These are phyloP conservation scores for Hypoxylon sp. DNA, from an alignment of 2,329 filamentous ascomycete species.

Conservation along the genomic window DNA sequence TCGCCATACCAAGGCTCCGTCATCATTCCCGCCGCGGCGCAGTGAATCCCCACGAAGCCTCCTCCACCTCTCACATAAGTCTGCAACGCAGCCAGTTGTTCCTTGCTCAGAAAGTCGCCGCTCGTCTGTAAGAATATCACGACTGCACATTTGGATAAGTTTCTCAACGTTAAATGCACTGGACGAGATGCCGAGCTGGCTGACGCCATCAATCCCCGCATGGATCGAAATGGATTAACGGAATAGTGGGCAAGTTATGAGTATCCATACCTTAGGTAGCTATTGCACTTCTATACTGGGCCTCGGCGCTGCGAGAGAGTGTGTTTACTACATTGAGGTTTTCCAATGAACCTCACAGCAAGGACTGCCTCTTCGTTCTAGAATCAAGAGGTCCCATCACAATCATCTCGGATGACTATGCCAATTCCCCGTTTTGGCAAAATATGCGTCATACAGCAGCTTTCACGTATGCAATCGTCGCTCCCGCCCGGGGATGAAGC, in stretches of 20 bases:
- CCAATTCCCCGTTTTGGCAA: neutral
- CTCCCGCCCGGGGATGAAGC: neutral
- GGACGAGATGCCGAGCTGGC: conserved; percentile 48
- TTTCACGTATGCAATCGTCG: neutral
- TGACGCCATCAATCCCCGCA: conserved; percentile 53
- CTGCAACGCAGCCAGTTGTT: conserved; percentile 54
- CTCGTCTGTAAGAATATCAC: conserved; percentile 58
- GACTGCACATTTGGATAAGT: conserved; percentile 53
- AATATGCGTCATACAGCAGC: neutral
- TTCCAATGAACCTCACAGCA: no score
- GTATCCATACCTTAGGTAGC: no score
- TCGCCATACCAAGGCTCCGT: conserved; percentile 55
- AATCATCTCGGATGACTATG: neutral
- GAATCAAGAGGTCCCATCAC: neutral
- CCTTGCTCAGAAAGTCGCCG: conserved; percentile 54
- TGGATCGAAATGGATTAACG: no score
- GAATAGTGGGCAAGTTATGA: no score
- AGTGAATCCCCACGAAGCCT: conserved; percentile 59
- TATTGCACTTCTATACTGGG: neutral
- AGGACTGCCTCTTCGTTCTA: neutral
- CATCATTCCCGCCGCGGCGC: conserved; percentile 54
- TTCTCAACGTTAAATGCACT: conserved; percentile 51
- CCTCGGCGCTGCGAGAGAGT: neutral
- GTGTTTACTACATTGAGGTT: neutral
- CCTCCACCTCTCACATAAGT: conserved; percentile 54